These are phyloP conservation scores for Phaffomyces thermotolerans DNA, from an alignment of 805 yeast species.

Conservation along the genomic window DNA sequence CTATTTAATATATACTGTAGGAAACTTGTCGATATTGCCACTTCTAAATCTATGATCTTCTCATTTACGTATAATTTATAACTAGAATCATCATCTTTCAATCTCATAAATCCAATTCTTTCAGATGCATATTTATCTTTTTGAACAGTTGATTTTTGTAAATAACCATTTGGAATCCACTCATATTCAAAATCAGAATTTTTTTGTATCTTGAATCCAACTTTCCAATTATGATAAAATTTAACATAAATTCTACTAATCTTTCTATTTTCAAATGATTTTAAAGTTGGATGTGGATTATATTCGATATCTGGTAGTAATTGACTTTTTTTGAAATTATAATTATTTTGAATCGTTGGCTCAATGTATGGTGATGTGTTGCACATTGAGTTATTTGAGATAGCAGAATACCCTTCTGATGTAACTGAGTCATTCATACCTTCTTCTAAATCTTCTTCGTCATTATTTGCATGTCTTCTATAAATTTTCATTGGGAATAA, in stretches of 20 bases:
- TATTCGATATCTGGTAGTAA: not conserved
- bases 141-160: conserved; percentile 10
- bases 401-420: not conserved
- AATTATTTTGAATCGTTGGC: conserved; percentile 9
- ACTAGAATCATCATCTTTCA: conserved; percentile 1
- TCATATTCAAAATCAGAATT: conserved; percentile 8
- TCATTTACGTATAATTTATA: conserved; percentile 9
- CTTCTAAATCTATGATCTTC: conserved; percentile 9
- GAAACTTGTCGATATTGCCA: conserved; percentile 12
- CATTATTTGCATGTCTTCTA: not conserved
- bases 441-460: not conserved
- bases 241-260: conserved; percentile 4
- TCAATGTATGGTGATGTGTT: conserved; percentile 14
- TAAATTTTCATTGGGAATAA: conserved; percentile 3
- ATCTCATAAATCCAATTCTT: conserved; percentile 10
- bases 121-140: conserved; percentile 7
- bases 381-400: not conserved
- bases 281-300: conserved; percentile 6
- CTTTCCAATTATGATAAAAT: conserved; percentile 2
- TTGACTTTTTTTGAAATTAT: not conserved
- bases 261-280: conserved; percentile 1
- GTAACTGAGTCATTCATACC: not conserved
- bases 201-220: conserved; percentile 4
- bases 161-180: conserved; percentile 18
- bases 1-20: conserved; percentile 7